Conservation (phyloP, 2,329 filamentous ascomycete genomes). For the Orbilia oligospora region DNA sequence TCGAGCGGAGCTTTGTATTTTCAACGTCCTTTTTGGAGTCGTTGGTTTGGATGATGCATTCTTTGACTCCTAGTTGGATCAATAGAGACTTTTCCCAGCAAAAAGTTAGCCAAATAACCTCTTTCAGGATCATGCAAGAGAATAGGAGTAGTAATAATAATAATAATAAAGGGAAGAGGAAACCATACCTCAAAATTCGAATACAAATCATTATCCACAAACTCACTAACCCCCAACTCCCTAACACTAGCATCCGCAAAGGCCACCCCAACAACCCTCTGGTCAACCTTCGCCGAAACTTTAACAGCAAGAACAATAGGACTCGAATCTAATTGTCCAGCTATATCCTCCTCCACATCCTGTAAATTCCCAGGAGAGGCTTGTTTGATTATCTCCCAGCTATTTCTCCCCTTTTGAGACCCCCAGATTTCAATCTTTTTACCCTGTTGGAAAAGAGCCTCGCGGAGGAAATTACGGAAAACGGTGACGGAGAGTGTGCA, state of each 20-base stretch:
- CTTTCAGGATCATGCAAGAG: neutral
- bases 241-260: slow-evolving; percentile 97
- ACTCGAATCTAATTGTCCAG: slow-evolving; percentile 85
- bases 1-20: slow-evolving; percentile 85
- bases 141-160: neutral
- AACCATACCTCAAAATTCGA: slow-evolving; percentile 89
- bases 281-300: slow-evolving; percentile 89
- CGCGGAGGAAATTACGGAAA: slow-evolving; percentile 93
- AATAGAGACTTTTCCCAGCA: slow-evolving; percentile 74
- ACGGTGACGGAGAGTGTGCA: slow-evolving; percentile 97
- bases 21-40: slow-evolving; percentile 87
- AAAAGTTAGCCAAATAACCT: slow-evolving; percentile 1
- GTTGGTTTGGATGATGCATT: slow-evolving; percentile 89
- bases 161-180: neutral
- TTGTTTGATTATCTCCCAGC: slow-evolving; percentile 92
- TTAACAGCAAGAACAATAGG: slow-evolving; percentile 97
- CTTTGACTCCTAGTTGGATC: slow-evolving; percentile 95
- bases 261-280: slow-evolving; percentile 89
- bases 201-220: slow-evolving; percentile 98
- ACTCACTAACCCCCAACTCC: slow-evolving; percentile 96
- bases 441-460: slow-evolving; percentile 90
- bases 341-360: slow-evolving; percentile 95
- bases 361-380: slow-evolving; percentile 96
- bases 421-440: slow-evolving; percentile 94
- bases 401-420: slow-evolving; percentile 81